Conservation (phyloP, 108 stramenopile genomes). For the Phaeodactylum tricornutum region DNA sequence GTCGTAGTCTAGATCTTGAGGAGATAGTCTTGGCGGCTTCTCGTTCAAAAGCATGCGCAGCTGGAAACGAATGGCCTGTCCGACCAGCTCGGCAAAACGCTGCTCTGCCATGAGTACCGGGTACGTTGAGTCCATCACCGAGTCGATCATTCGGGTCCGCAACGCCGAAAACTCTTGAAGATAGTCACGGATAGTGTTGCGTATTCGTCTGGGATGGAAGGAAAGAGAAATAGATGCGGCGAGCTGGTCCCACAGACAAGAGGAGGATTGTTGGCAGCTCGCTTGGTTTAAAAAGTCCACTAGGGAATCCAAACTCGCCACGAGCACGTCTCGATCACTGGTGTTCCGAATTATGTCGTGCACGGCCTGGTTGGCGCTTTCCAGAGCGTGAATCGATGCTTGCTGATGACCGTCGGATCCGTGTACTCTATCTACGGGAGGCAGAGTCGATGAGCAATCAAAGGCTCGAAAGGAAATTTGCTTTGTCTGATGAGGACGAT, state of each 20-base stretch:
- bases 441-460: constrained; percentile 1
- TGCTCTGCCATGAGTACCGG: neutral
- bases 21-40: constrained; percentile 1
- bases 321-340: neutral
- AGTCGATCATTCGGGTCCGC: neutral
- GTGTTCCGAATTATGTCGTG: neutral
- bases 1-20: constrained; percentile 1
- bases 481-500: neutral
- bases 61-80: constrained; percentile 2
- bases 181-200: neutral
- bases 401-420: neutral
- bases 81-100: constrained; percentile 1
- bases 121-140: no score
- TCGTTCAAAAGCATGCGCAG: constrained; percentile 1
- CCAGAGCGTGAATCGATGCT: neutral
- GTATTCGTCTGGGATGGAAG: neutral
- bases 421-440: constrained; percentile 4
- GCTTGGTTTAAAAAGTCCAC: neutral
- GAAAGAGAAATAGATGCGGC: neutral
- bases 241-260: neutral
- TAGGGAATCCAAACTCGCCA: neutral
- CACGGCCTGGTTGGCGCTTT: neutral
- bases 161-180: neutral
- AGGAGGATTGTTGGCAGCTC: neutral
- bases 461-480: neutral